Percentiles rank a stretch among this genome's conserved stretches.
These are phyloP conservation scores for Paraconiothyrium sp. DNA, from an alignment of 2,329 filamentous ascomycete species.

Conservation along the genomic window DNA sequence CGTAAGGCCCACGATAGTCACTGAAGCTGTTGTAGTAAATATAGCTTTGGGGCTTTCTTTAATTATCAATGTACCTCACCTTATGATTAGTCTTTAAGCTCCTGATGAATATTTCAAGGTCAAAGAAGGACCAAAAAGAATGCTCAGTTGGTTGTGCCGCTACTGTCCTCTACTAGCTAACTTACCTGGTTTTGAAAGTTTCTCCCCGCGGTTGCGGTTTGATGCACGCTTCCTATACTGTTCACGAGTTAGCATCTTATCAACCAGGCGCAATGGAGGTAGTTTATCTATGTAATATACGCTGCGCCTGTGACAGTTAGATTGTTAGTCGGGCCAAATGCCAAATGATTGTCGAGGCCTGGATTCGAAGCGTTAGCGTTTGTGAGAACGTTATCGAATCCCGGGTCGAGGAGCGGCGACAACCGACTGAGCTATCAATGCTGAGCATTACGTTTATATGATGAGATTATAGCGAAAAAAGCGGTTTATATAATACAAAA, in stretches of 20 bases:
- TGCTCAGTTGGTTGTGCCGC: slow-evolving; percentile 6
- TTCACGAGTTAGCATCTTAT: background rate
- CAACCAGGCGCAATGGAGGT: background rate
- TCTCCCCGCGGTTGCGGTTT: background rate
- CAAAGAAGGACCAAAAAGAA: slow-evolving; percentile 2
- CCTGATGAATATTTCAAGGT: too few relatives aligned
- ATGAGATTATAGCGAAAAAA: background rate
- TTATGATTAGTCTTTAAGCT: background rate
- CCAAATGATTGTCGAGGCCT: background rate
- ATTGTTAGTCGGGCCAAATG: slow-evolving; percentile 1
- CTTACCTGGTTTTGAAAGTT: background rate
- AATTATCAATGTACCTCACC: background rate
- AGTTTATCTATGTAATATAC: background rate
- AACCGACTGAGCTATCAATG: slow-evolving; percentile 12
- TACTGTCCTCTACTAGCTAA: slow-evolving; percentile 4
- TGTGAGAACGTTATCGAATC: background rate
- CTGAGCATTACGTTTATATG: background rate
- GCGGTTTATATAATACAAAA: background rate
- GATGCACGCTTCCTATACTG: background rate
- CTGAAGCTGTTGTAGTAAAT: background rate
- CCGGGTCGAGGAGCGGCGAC: slow-evolving; percentile 8
- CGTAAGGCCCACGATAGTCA: background rate
- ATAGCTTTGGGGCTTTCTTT: background rate
- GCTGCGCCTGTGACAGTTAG: background rate
- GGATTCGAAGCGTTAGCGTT: slow-evolving; percentile 11